A percentile compares a stretch with the other conserved stretches of the same genome.
These are phyloP conservation scores for Geranium rotundifolium DNA, from an alignment of 345 rosid species.

Conservation along the genomic window DNA sequence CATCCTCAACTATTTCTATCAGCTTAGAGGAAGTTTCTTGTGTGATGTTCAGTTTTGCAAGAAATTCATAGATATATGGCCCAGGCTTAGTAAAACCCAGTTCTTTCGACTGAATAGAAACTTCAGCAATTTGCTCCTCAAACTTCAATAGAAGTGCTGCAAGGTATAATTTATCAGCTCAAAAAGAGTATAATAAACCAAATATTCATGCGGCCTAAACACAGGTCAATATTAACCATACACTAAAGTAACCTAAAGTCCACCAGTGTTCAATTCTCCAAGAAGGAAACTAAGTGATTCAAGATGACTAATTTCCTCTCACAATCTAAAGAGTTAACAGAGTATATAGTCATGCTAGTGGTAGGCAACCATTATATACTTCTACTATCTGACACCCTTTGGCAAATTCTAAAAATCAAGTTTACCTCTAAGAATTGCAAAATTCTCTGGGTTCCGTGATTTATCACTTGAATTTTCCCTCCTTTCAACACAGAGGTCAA, in stretches of 20 bases:
- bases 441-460: conserved; percentile 69
- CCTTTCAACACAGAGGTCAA: conserved; percentile 55
- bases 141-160: conserved; percentile 87
- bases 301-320: background rate
- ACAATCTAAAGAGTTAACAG: background rate
- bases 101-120: conserved; percentile 67
- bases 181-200: background rate
- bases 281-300: background rate
- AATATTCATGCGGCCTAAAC: background rate
- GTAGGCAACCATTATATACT: background rate
- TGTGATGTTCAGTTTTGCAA: conserved; percentile 70
- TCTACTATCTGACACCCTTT: background rate
- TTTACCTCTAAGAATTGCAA: conserved; percentile 84
- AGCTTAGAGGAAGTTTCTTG: conserved; percentile 66
- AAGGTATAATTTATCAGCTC: conserved; percentile 12
- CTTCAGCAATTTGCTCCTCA: conserved; percentile 69
- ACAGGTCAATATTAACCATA: background rate
- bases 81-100: conserved; percentile 90
- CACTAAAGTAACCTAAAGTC: background rate
- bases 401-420: background rate
- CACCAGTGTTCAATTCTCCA: background rate
- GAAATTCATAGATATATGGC: conserved; percentile 72
- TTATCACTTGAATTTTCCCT: conserved; percentile 53
- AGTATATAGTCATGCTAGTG: background rate
- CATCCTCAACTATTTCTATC: conserved; percentile 60